These are phyloP conservation scores for Nissolia schottii DNA, from an alignment of 306 rosid species.

Conservation along the genomic window DNA sequence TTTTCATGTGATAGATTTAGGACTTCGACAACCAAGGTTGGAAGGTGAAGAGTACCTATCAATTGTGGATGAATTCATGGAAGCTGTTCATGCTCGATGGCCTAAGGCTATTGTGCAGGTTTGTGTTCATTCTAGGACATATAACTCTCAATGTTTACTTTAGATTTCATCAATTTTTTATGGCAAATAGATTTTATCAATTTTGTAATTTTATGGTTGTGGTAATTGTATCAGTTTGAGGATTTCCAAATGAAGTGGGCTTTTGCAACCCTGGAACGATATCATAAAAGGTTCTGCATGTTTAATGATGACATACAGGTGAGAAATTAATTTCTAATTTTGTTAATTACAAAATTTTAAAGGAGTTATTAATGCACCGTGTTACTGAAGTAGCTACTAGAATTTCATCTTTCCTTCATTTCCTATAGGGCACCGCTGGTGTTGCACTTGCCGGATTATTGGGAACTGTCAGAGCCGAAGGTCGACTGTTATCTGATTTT, in stretches of 20 bases:
- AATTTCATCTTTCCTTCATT: conserved; percentile 28
- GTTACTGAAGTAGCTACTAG: conserved; percentile 5
- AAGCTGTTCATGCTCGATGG: conserved; percentile 93
- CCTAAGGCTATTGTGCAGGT: conserved; percentile 98
- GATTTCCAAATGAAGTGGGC: conserved; percentile 99
- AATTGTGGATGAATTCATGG: conserved; percentile 97
- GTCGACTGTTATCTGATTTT: conserved; percentile 78
- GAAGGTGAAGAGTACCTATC: conserved; percentile 96
- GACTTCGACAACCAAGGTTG: conserved; percentile 95
- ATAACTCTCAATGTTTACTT: conserved; percentile 12
- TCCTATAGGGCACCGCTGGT: conserved; percentile 92
- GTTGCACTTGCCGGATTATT: conserved; percentile 98
- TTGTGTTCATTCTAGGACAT: conserved; percentile 29
- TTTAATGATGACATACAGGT: conserved; percentile 99
- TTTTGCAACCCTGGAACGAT: conserved; percentile 89
- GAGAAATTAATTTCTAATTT: conserved; percentile 27
- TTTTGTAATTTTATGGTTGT: conserved; percentile 32
- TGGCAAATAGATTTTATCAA: not conserved
- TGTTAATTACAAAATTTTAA: conserved; percentile 6
- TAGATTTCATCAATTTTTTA: conserved; percentile 17
- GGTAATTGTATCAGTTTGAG: conserved; percentile 66
- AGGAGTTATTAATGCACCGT: conserved; percentile 1
- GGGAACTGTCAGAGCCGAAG: conserved; percentile 96
- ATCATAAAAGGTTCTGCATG: conserved; percentile 90
- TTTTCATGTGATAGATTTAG: conserved; percentile 78